These are phyloP conservation scores for Malus asiatica DNA, from an alignment of 306 rosid genomes.

Conservation along the genomic window DNA sequence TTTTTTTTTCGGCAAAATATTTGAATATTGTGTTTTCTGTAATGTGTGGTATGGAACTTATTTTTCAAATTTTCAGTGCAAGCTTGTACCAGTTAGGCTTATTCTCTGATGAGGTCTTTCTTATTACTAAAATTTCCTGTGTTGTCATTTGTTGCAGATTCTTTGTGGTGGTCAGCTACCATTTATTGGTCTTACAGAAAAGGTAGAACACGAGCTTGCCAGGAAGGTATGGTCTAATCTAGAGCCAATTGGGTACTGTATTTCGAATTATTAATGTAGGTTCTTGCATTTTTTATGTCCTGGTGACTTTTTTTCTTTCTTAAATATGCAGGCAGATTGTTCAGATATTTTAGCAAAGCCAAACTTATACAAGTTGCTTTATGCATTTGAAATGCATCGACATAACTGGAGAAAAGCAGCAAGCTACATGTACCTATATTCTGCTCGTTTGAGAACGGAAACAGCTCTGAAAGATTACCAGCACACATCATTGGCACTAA, in stretches of 20 bases:
- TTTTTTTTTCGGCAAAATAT: neutral
- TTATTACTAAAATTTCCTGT: neutral
- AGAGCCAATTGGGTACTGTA: conserved; percentile 9
- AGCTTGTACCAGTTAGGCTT: conserved; percentile 2
- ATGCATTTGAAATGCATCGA: conserved; percentile 79
- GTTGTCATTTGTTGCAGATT: conserved; percentile 42
- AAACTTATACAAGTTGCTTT: conserved; percentile 85
- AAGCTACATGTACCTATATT: conserved; percentile 65
- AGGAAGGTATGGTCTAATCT: conserved; percentile 64
- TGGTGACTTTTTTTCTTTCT: conserved; percentile 5
- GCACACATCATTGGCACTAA: conserved; percentile 49
- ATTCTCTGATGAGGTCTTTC: neutral
- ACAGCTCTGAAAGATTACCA: conserved; percentile 49
- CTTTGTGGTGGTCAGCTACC: conserved; percentile 86
- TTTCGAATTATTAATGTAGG: conserved; percentile 14
- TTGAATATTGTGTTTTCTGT: neutral
- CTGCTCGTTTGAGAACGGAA: conserved; percentile 70
- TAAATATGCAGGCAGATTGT: conserved; percentile 65
- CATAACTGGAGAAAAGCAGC: conserved; percentile 94
- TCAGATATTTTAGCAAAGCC: conserved; percentile 86
- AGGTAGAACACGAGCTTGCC: conserved; percentile 95
- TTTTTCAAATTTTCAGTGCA: neutral
- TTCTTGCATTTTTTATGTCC: conserved; percentile 5
- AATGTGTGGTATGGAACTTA: neutral
- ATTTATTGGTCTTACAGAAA: conserved; percentile 79